Evolutionary conservation across 2,329 filamentous ascomycete genomes (phyloP), one percentile per base, ranked within the genome.

Genomic region (Samsoniella hepiali): DNA sequence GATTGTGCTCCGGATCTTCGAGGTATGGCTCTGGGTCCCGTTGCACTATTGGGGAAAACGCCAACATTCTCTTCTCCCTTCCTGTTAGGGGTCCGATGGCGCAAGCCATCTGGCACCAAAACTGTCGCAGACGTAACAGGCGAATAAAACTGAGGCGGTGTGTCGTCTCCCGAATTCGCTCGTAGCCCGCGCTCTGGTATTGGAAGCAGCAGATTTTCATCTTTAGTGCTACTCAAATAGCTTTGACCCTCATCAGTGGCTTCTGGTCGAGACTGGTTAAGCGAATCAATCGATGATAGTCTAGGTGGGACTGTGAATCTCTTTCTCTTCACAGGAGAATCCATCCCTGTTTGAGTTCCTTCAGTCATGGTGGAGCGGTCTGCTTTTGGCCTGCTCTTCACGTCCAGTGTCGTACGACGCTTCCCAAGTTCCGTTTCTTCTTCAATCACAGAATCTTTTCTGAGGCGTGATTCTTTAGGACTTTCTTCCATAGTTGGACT

Each of bases 401-500:
- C 17, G 32, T 53, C 27, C 10, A 17, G 8, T 4, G 32, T 51
- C 27, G 11, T 34, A 17, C 32, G 29, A 15, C 8, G 9, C 17
- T 22, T 42, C 5, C 38, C 49, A 10, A 22, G 9, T 10, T 29
- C 49, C 3, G 13, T 5, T 34, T 50, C 51, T 36, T 62, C 51
- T 27, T 38, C 42, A 17, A 62, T 62, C 22, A 45, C 42, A 13
- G n/a, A 22, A 15, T 32, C 32, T 3, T 47, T 56, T 32, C 44
- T 40, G 7, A 11, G 11, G 3, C 34, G 51, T 36, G 44, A 9
- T 17, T 36, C 22, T 42, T 42, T 54, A 5, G 62, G 55, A 9
- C 67, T 72, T 50, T 75, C 74, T 58, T 76, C 75, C 2, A 67
- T 63, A 0, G 73, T 73, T 6, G 75, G 74, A 47, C 70, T 76